Evolutionary conservation across 2,329 filamentous ascomycete species (phyloP).

Genomic region (Ophiostoma sp.): DNA sequence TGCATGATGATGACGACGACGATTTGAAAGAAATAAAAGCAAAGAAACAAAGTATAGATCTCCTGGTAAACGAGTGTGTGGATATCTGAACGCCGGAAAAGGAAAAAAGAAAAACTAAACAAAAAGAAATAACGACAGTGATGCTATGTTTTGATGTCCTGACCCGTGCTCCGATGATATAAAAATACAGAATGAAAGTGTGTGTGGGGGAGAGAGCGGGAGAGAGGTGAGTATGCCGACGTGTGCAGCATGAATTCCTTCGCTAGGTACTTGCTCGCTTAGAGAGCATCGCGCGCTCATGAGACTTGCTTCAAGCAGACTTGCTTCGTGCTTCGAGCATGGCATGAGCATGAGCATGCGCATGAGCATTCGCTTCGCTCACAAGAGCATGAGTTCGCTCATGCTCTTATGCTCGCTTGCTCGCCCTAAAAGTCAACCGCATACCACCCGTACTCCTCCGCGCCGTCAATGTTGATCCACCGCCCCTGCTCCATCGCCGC

Average conservation of each 20-base stretch:
- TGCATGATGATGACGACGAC: neutral
- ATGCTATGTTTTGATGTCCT: constrained; percentile 9
- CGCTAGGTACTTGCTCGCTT: no score
- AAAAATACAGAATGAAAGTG: neutral
- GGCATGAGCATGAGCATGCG: neutral
- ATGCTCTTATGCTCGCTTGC: no score
- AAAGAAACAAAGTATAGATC: neutral
- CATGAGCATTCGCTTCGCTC: neutral
- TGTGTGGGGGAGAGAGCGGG: neutral
- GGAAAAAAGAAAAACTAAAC: no score
- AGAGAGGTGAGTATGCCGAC: neutral
- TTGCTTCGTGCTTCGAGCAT: no score
- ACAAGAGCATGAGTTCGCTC: neutral
- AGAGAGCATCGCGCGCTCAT: no score
- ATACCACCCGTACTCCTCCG: constrained; percentile 60
- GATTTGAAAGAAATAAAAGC: neutral
- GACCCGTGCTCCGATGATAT: constrained; percentile 6
- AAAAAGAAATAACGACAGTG: neutral
- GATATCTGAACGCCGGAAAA: constrained; percentile 11
- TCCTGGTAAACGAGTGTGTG: constrained; percentile 11
- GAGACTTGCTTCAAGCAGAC: no score
- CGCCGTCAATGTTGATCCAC: constrained; percentile 80
- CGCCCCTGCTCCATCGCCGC: constrained; percentile 52
- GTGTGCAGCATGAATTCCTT: no score
- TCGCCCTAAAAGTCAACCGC: constrained; percentile 20